Evolutionary conservation across 2,329 filamentous ascomycete species (phyloP).

Genomic region (Thelonectria olida): DNA sequence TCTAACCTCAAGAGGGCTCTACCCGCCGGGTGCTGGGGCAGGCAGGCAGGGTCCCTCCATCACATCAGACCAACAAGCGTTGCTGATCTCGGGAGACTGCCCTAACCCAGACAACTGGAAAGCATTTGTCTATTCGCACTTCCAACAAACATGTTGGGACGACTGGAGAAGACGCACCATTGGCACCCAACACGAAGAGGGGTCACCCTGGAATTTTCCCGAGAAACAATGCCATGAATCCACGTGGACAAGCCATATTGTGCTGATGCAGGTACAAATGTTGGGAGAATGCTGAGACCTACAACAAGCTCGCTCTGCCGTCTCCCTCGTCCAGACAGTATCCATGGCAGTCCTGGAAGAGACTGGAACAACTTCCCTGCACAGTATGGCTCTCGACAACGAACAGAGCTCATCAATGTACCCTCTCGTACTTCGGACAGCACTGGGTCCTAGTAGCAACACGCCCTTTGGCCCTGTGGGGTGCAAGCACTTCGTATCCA

Average conservation of each 20-base stretch:
- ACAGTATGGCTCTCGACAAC: conserved; percentile 8
- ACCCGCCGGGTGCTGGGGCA: conserved; percentile 27
- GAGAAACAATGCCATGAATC: conserved; percentile 28
- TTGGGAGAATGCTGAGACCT: too few species aligned
- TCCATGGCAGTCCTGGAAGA: too few species aligned
- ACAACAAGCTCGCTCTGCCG: too few species aligned
- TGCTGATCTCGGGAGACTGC: conserved; percentile 37
- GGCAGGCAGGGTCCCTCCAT: conserved; percentile 28
- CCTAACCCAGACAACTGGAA: conserved; percentile 29
- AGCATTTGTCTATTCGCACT: conserved; percentile 13
- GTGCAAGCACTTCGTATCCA: conserved; percentile 26
- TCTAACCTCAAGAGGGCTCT: conserved; percentile 16
- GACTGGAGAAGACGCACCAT: conserved; percentile 7
- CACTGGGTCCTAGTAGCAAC: not conserved
- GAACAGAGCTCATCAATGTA: conserved; percentile 9
- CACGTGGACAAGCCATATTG: conserved; percentile 33
- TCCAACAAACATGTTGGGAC: conserved; percentile 13
- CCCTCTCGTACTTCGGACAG: conserved; percentile 8
- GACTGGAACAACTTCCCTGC: not conserved
- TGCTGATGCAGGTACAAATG: conserved; percentile 40
- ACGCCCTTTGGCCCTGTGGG: conserved; percentile 12
- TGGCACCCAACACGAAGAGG: not conserved
- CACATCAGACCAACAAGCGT: conserved; percentile 30
- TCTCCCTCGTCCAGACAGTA: too few species aligned
- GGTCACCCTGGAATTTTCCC: conserved; percentile 1